A percentile compares a stretch with the other conserved stretches of the same genome.
Conservation (phyloP, 306 rosid genomes). For the Cucumis cinereus region DNA sequence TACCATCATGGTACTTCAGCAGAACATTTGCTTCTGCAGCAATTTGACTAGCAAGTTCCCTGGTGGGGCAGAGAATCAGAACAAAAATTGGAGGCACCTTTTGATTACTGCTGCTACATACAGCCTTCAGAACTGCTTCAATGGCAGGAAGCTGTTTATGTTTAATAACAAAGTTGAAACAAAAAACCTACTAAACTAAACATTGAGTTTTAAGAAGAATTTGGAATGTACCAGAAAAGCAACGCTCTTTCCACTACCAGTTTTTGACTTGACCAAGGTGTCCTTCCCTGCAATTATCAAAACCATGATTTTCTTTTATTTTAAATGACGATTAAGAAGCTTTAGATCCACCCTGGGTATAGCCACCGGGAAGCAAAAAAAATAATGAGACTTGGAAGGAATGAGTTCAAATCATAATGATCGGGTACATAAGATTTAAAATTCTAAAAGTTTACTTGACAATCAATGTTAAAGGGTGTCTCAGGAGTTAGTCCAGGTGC, state of each 20-base stretch:
- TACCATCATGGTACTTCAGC: slow-evolving; percentile 60
- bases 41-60: slow-evolving; percentile 93
- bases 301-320: neutral
- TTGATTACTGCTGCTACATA: slow-evolving; percentile 26
- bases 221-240: slow-evolving; percentile 67
- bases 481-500: neutral
- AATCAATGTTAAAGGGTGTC: neutral
- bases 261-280: slow-evolving; percentile 81
- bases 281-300: slow-evolving; percentile 47
- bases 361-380: neutral
- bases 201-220: slow-evolving; percentile 9
- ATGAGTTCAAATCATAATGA: neutral
- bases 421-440: neutral
- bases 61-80: slow-evolving; percentile 85
- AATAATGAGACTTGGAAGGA: neutral
- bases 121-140: slow-evolving; percentile 92
- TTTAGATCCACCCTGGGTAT: neutral
- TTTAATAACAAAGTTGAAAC: slow-evolving; percentile 23
- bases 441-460: neutral
- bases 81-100: slow-evolving; percentile 59
- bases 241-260: slow-evolving; percentile 86
- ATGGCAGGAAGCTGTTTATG: slow-evolving; percentile 97
- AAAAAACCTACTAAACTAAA: neutral
- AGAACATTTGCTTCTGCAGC: slow-evolving; percentile 74
- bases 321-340: neutral